Evolutionary conservation across 495 filamentous ascomycete genomes (phyloP), one percentile per base, ranked within the genome.

Genomic region (Oleoguttula mirabilis): DNA sequence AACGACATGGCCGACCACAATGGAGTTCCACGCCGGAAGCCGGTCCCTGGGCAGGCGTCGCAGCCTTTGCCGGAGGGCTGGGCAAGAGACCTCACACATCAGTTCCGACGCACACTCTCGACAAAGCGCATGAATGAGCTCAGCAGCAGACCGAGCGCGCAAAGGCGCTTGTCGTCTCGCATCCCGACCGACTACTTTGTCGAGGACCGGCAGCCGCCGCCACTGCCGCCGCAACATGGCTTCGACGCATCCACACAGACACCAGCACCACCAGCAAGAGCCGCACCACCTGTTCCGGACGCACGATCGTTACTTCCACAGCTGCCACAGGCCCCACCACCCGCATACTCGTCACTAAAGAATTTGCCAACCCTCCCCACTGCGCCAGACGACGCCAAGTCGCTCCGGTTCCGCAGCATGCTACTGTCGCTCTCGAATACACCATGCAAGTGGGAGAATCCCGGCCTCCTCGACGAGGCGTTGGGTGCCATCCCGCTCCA

Each of bases 371-470:
- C 82, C 50, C 70, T 93, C 25, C 86, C 90, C 4, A 76, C 77
- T 14, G 73, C 85, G 5, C 85, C 90, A 0, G 64, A 68, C 14
- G 68, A 79, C 48, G 84, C 92, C 59, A 58, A 72, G 31, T 84
- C 83, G 1, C 66, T 83, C 21, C 88, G 83, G 50, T 95, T 96
- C 58, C 76, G 81, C 36, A 92, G 81, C 63, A 67, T 87, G 24
- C 68, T 99, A 3, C 69, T 86, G 35, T 77, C 80, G 3, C 63
- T 96, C 7, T 90, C 90, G 3, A 68, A 75, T 21, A 90, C 82
- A 20, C 90, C 90, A 10, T 82, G 75, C 15, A 87, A 84, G 57
- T 99, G 94, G 64, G 90, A 99, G 65, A 96, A 99, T 57, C 90
- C 92, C 0, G 92, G 90, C 25, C 68, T 96, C 23, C 69, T 99